These are phyloP conservation scores for Fagopyrum tataricum DNA, from an alignment of 148 eudicot species.

Conservation along the genomic window DNA sequence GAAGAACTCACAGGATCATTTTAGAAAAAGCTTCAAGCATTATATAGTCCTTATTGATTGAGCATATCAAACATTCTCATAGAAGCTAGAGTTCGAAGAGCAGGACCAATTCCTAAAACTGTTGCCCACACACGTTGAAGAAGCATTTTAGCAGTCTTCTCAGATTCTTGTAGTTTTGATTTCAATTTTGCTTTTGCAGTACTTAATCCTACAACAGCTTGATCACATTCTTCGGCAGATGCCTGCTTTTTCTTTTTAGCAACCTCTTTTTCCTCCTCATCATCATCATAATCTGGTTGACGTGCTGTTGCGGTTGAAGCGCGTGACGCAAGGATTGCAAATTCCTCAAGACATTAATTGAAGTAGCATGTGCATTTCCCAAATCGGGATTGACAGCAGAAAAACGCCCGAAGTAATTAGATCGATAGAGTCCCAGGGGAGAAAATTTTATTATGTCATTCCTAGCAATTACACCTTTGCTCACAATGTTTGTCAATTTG, in stretches of 20 bases:
- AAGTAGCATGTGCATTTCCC: constrained; percentile 1
- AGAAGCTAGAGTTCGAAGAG: constrained; percentile 59
- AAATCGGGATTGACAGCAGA: background rate
- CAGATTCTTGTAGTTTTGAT: constrained; percentile 54
- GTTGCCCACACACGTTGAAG: constrained; percentile 48
- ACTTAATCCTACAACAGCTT: constrained; percentile 76
- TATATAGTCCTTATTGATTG: background rate
- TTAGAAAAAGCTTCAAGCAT: background rate
- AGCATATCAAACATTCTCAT: constrained; percentile 58
- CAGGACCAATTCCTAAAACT: constrained; percentile 72
- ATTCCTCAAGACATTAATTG: constrained; percentile 1
- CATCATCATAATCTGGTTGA: constrained; percentile 56
- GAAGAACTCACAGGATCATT: background rate
- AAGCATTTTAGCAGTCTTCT: constrained; percentile 30
- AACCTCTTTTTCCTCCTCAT: constrained; percentile 38
- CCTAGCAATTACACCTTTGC: background rate
- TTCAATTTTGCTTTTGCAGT: constrained; percentile 78
- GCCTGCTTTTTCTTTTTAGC: constrained; percentile 74
- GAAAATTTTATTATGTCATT: background rate
- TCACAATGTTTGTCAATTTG: background rate
- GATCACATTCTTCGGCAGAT: constrained; percentile 91
- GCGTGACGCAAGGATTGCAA: background rate
- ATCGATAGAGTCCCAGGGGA: background rate
- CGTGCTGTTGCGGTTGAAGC: constrained; percentile 17
- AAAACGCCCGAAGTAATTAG: background rate